phyloP scores from a whole-genome alignment of 2,329 filamentous ascomycete genomes.

The Aspergillus sojae region DNA sequence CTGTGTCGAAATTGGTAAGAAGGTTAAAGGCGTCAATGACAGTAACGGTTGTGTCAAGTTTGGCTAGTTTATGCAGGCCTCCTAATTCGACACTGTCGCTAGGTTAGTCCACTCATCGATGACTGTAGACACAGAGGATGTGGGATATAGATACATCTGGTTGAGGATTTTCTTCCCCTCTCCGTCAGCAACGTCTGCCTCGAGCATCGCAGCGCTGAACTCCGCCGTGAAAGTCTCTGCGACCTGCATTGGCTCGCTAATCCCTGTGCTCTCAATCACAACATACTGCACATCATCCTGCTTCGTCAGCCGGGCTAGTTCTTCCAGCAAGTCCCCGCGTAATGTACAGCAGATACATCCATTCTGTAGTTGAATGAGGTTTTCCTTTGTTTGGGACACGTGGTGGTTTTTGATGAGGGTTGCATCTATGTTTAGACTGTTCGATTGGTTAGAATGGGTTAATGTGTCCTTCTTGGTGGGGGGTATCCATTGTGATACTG shows the following conservation, averaged over 20 bases:
- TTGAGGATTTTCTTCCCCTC: conserved; percentile 50
- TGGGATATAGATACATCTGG: conserved; percentile 45
- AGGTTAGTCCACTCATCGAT: conserved; percentile 5
- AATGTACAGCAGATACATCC: conserved; percentile 78
- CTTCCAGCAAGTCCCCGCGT: conserved; percentile 70
- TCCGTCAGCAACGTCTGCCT: conserved; percentile 50
- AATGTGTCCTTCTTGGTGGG: background rate
- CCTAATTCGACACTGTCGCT: conserved; percentile 55
- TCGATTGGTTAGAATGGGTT: background rate
- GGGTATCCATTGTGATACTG: too few species aligned
- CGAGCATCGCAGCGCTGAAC: conserved; percentile 52
- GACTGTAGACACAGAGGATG: conserved; percentile 14
- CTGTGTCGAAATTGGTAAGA: conserved; percentile 71
- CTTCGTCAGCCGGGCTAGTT: conserved; percentile 66
- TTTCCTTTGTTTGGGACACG: conserved; percentile 62
- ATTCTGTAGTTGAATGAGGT: conserved; percentile 69
- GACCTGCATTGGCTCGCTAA: conserved; percentile 73
- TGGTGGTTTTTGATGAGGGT: conserved; percentile 61
- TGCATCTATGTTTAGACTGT: conserved; percentile 66
- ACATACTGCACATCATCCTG: conserved; percentile 70
- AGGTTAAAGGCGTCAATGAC: conserved; percentile 75
- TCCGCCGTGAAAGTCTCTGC: conserved; percentile 70
- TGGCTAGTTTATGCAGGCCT: conserved; percentile 66
- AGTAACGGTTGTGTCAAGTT: conserved; percentile 71
- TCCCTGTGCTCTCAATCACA: conserved; percentile 71